A percentile compares a stretch with the other conserved stretches of the same genome.
phyloP scores from a whole-genome alignment of 352 stramenopile genomes.

The Globisporangium camurandrum region DNA sequence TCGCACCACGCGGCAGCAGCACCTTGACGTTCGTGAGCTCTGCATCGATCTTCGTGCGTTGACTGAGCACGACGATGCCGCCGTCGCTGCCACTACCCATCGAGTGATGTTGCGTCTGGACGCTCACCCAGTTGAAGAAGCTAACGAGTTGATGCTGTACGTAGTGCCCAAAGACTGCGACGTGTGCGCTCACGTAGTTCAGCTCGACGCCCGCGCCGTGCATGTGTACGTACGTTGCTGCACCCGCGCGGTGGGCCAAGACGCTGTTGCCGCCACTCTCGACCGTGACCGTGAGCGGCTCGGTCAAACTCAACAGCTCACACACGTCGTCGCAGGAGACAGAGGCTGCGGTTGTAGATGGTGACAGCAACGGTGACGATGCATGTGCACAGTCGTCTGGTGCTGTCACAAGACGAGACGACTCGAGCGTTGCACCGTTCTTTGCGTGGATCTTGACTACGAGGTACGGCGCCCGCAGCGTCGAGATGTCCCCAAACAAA shows the following conservation, averaged over 20 bases:
- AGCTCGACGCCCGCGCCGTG: conserved; percentile 33
- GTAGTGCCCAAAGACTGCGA: conserved; percentile 34
- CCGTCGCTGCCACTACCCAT: too few relatives aligned
- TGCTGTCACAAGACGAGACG: conserved; percentile 23
- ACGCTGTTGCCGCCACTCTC: conserved; percentile 40
- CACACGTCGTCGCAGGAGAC: conserved; percentile 27
- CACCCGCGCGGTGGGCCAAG: conserved; percentile 34
- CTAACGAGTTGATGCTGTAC: conserved; percentile 51
- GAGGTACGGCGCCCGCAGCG: conserved; percentile 21
- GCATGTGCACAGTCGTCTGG: too few relatives aligned
- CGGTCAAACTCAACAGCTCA: conserved; percentile 26
- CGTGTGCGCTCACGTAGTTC: conserved; percentile 54
- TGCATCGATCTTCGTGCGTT: conserved; percentile 54
- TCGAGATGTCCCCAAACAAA: conserved; percentile 36
- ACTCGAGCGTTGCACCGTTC: conserved; percentile 31
- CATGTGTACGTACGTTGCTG: conserved; percentile 35
- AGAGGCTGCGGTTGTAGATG: background rate
- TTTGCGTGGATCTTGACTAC: conserved; percentile 24
- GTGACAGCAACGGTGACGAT: too few relatives aligned
- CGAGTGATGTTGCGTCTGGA: conserved; percentile 36
- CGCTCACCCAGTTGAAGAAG: conserved; percentile 56
- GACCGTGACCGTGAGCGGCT: conserved; percentile 23
- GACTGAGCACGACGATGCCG: conserved; percentile 19
- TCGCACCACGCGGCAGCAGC: conserved; percentile 35
- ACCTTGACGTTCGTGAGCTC: conserved; percentile 29